Conservation (phyloP, 805 yeast species). For the Metschnikowia borealis region DNA sequence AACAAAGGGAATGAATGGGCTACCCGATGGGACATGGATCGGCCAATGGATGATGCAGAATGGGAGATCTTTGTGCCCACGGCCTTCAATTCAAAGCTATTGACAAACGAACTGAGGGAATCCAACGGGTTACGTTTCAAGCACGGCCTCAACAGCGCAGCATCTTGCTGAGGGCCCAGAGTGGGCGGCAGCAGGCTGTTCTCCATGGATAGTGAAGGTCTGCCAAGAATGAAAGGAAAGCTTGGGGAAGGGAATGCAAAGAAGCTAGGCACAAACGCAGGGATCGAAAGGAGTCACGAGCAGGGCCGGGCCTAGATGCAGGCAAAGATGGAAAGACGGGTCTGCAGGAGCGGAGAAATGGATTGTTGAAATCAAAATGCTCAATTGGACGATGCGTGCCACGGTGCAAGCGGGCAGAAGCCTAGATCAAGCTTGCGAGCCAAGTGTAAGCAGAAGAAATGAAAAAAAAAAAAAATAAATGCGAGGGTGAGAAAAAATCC, state of each 20-base stretch:
- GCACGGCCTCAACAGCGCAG: neutral
- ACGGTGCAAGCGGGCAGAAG: slow-evolving; percentile 4
- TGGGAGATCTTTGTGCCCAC: slow-evolving; percentile 13
- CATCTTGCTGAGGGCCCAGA: neutral
- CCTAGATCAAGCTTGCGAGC: slow-evolving; percentile 1
- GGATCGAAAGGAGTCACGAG: neutral
- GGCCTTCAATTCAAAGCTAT: slow-evolving; percentile 15
- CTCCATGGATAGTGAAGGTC: neutral
- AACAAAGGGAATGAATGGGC: slow-evolving; percentile 10
- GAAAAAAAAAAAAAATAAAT: neutral
- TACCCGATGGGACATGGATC: slow-evolving; percentile 10
- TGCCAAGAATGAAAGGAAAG: too few species aligned
- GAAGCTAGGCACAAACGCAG: slow-evolving; percentile 2
- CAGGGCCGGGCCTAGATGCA: neutral
- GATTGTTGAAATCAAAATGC: neutral
- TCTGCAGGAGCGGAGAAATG: neutral
- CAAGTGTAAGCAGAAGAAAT: neutral
- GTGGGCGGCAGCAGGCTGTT: neutral
- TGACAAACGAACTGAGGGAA: slow-evolving; percentile 16
- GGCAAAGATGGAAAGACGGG: neutral
- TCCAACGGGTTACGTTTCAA: slow-evolving; percentile 12
- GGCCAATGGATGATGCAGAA: slow-evolving; percentile 12
- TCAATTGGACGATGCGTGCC: neutral
- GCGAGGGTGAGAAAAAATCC: neutral
- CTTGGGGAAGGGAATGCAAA: neutral